These are phyloP conservation scores for Dissophora globulifera DNA, from an alignment of 192 early-diverging fungal species.

Conservation along the genomic window DNA sequence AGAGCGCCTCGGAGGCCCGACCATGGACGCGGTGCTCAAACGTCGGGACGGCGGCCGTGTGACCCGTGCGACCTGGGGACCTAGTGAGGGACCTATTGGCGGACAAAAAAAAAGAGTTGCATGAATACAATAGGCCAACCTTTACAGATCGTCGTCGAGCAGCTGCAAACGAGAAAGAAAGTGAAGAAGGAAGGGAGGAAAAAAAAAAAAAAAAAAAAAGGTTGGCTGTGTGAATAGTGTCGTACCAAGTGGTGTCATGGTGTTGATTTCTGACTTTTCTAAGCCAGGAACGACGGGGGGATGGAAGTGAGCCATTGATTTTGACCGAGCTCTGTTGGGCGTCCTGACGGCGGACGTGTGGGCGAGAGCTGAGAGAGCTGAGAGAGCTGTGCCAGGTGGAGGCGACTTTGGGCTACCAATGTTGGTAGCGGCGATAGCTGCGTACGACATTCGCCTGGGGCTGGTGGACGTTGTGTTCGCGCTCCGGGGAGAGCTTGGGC, in stretches of 20 bases:
- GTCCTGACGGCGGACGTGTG: constrained; percentile 6
- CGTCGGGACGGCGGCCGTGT: constrained; percentile 14
- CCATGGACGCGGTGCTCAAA: constrained; percentile 18
- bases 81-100: neutral
- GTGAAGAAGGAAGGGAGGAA: neutral
- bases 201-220: constrained; percentile 1
- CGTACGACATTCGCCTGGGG: constrained; percentile 8
- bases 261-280: constrained; percentile 3
- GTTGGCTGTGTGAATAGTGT: no score
- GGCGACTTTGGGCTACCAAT: neutral
- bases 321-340: constrained; percentile 34
- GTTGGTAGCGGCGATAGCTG: constrained; percentile 14
- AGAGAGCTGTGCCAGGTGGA: neutral
- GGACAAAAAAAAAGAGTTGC: neutral
- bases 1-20: constrained; percentile 25
- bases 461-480: neutral
- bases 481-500: neutral
- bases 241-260: constrained; percentile 8
- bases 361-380: neutral
- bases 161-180: no score
- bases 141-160: no score
- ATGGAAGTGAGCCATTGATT: constrained; percentile 42
- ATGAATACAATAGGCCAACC: neutral
- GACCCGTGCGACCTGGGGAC: neutral
- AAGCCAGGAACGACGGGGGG: constrained; percentile 3